Evolutionary conservation across 2,329 filamentous ascomycete species (phyloP).

Genomic region (Colletotrichum navitas): DNA sequence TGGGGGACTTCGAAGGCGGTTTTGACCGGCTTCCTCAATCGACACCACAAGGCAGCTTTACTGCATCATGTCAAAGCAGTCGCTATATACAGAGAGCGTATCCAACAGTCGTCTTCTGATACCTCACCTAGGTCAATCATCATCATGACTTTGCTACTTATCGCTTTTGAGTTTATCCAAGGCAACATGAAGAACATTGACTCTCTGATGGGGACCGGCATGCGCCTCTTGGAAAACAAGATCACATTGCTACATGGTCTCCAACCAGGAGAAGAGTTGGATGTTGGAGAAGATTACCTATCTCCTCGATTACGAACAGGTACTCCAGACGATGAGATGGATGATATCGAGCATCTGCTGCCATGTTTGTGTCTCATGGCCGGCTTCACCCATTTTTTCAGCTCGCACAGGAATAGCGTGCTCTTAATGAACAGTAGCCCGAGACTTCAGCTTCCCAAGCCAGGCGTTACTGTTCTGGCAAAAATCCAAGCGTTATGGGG

Average conservation of each 20-base stretch:
- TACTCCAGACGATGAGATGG: conserved; percentile 29
- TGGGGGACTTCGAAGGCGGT: conserved; percentile 4
- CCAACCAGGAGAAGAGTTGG: neutral
- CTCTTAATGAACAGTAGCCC: conserved; percentile 27
- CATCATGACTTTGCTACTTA: conserved; percentile 42
- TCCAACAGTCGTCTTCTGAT: conserved; percentile 12
- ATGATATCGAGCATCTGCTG: conserved; percentile 38
- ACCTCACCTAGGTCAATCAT: conserved; percentile 38
- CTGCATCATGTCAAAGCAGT: conserved; percentile 39
- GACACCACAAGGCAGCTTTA: conserved; percentile 39
- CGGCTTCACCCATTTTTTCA: conserved; percentile 40
- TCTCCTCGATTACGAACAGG: neutral
- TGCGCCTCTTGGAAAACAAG: conserved; percentile 26
- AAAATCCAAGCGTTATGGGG: conserved; percentile 39
- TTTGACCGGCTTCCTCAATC: conserved; percentile 4
- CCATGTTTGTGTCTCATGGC: conserved; percentile 38
- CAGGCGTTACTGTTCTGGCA: conserved; percentile 1
- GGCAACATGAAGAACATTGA: conserved; percentile 40
- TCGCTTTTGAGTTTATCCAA: conserved; percentile 43
- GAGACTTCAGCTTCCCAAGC: conserved; percentile 4
- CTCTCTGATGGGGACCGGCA: conserved; percentile 35
- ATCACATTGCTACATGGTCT: conserved; percentile 7
- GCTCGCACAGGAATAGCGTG: conserved; percentile 24
- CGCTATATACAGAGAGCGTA: conserved; percentile 38
- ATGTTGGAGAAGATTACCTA: neutral